These are phyloP conservation scores for Exophiala spinifera DNA, from an alignment of 2,329 filamentous ascomycete species.

Conservation along the genomic window DNA sequence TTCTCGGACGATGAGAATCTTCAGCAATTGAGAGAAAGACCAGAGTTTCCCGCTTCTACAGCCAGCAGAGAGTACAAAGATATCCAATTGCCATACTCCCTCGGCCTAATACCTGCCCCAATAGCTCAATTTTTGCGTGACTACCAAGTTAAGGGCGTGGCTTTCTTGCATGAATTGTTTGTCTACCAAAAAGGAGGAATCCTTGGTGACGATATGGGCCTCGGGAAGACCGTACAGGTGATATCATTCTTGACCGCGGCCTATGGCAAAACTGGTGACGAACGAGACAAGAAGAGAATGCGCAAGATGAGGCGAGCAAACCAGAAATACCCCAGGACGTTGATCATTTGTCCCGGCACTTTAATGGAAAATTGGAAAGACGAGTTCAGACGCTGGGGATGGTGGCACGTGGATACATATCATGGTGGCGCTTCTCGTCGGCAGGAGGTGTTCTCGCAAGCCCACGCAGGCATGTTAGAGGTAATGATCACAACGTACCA, in stretches of 20 bases:
- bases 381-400: conserved; percentile 87
- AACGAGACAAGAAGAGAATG: conserved; percentile 81
- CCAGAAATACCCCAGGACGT: conserved; percentile 74
- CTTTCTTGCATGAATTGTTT: conserved; percentile 83
- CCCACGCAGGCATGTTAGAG: conserved; percentile 73
- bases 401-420: conserved; percentile 84
- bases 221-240: conserved; percentile 96
- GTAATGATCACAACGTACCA: conserved; percentile 92
- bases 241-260: conserved; percentile 86
- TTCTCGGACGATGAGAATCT: conserved; percentile 69
- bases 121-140: conserved; percentile 89
- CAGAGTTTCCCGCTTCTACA: conserved; percentile 60
- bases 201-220: conserved; percentile 93
- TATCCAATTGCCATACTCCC: conserved; percentile 69
- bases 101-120: conserved; percentile 78
- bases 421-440: conserved; percentile 65
- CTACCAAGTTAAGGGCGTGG: conserved; percentile 83
- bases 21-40: conserved; percentile 64
- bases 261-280: conserved; percentile 91
- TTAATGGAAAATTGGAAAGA: conserved; percentile 88
- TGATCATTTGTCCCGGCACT: conserved; percentile 86
- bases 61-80: conserved; percentile 71
- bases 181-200: conserved; percentile 89
- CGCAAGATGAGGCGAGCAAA: conserved; percentile 70
- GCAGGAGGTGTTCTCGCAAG: conserved; percentile 68